Conservation (phyloP, 2,329 filamentous ascomycete genomes). For the Exophiala viscosa region DNA sequence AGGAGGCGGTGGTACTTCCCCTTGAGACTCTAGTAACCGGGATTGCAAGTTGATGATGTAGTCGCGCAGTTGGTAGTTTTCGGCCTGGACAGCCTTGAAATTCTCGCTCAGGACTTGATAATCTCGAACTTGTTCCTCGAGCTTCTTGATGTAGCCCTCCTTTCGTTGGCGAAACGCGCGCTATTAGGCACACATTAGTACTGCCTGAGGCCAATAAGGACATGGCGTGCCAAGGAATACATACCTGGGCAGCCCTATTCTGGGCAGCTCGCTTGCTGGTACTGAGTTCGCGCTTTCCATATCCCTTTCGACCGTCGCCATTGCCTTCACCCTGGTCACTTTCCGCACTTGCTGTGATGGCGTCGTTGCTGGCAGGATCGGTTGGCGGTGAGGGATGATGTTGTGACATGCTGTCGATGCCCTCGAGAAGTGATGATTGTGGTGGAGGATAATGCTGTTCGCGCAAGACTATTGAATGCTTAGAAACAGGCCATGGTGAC, state of each 20-base stretch:
- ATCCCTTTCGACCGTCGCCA: conserved; percentile 64
- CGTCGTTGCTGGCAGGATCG: conserved; percentile 16
- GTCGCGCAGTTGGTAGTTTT: conserved; percentile 87
- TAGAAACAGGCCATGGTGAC: conserved; percentile 29
- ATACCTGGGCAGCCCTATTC: conserved; percentile 92
- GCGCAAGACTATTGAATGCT: conserved; percentile 29
- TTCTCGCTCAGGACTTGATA: conserved; percentile 70
- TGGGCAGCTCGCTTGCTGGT: conserved; percentile 95
- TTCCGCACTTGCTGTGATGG: conserved; percentile 35
- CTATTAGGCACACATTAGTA: conserved; percentile 45
- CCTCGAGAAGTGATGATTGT: conserved; percentile 18
- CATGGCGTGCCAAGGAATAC: conserved; percentile 32
- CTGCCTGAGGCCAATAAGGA: too few relatives aligned
- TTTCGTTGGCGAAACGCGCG: conserved; percentile 96
- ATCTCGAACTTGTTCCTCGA: conserved; percentile 89
- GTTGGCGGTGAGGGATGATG: conserved; percentile 23
- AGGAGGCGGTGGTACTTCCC: conserved; percentile 63
- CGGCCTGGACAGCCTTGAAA: conserved; percentile 75
- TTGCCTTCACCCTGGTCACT: conserved; percentile 43
- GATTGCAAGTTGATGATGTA: conserved; percentile 90
- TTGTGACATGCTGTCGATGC: conserved; percentile 19
- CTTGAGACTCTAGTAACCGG: conserved; percentile 74
- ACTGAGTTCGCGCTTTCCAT: conserved; percentile 78
- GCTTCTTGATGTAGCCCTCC: conserved; percentile 95
- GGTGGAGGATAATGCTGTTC: conserved; percentile 25